Conservation (phyloP, 371 early-diverging fungal species). For the Mortierella sp. region DNA sequence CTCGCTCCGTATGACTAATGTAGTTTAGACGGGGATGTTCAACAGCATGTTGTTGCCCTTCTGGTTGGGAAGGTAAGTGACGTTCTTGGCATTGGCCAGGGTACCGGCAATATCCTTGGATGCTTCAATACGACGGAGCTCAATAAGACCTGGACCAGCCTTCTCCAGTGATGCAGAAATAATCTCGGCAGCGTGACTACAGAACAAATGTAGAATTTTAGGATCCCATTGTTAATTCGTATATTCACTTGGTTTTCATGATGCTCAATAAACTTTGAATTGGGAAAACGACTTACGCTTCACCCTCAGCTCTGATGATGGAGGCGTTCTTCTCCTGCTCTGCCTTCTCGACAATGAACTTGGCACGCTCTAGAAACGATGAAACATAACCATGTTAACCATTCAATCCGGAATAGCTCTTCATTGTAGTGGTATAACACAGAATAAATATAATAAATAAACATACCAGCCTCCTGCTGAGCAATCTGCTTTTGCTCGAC, state of each 20-base stretch:
- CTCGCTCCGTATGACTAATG: neutral
- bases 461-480: conserved; percentile 95
- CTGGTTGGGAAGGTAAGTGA: conserved; percentile 92
- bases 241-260: neutral
- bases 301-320: conserved; percentile 98
- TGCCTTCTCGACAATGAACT: conserved; percentile 73
- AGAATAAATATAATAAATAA: neutral
- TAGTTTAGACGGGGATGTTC: conserved; percentile 54
- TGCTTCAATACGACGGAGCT: conserved; percentile 98
- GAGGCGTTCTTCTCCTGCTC: conserved; percentile 98
- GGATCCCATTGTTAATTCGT: too few species aligned
- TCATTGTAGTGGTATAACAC: neutral
- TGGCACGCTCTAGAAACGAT: conserved; percentile 43
- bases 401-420: neutral
- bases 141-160: conserved; percentile 93
- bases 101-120: conserved; percentile 96
- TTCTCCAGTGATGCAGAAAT: conserved; percentile 90
- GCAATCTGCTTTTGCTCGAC: conserved; percentile 91
- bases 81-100: conserved; percentile 84
- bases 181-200: conserved; percentile 82
- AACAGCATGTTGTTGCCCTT: conserved; percentile 58
- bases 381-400: neutral
- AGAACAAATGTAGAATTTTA: neutral
- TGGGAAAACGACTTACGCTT: conserved; percentile 70
- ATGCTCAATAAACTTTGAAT: neutral